These are phyloP conservation scores for Panicum virgatum DNA, from an alignment of 202 grass and related monocot species.

Conservation along the genomic window DNA sequence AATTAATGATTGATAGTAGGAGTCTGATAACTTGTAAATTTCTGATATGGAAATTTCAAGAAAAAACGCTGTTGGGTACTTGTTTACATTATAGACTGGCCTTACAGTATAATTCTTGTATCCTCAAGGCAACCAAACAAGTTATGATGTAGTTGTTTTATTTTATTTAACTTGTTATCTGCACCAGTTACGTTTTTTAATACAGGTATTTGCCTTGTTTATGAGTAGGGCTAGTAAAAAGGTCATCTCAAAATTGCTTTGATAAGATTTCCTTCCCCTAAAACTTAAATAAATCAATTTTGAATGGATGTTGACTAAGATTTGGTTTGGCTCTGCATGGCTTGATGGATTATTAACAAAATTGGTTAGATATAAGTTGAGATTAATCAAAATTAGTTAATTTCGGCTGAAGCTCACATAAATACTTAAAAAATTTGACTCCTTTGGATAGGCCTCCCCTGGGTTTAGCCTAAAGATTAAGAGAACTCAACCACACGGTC, in stretches of 20 bases:
- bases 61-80: background rate
- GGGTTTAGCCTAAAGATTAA: no score
- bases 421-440: background rate
- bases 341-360: background rate
- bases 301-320: background rate
- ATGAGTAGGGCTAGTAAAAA: background rate
- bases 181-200: background rate
- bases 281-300: background rate
- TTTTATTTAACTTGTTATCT: constrained; percentile 14
- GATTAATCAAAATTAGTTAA: background rate
- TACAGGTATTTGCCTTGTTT: background rate
- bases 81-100: background rate
- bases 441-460: no score
- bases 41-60: background rate
- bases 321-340: background rate
- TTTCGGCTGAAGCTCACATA: background rate
- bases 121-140: background rate
- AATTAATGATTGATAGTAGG: constrained; percentile 11
- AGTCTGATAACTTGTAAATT: background rate
- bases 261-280: background rate
- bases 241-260: background rate
- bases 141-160: background rate
- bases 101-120: background rate
- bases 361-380: background rate
- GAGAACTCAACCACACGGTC: no score